Base-by-base conservation (phyloP, 2,329 filamentous ascomycete genomes). In the Blastomyces emzantsi region DNA sequence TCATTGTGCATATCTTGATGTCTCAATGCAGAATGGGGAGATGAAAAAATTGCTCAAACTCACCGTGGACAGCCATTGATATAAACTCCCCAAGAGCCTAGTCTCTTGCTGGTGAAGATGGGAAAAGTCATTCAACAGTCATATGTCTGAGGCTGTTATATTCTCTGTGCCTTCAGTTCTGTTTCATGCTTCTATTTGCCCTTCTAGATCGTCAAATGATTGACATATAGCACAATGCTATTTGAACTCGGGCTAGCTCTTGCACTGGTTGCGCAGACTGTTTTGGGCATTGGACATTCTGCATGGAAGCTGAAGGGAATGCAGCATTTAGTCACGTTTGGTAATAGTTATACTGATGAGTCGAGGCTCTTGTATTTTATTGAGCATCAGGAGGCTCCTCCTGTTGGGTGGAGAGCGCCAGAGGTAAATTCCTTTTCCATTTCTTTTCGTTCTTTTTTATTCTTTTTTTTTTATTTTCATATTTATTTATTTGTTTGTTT, bases 321-420 rank as follows among this genome's bases (percentile, higher is more conserved):
- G 71, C 80, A 84, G 36, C 87, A 84, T 60, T 73, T 90, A 47
- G 82, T 90, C 49, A 81, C 85, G 0, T 91, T 92, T 71, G 88
- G 89, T 15, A 87, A 91, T 73, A 90, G 87, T 74, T 92, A 88
- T 70, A 90, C 88, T 0, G 90, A 92, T 70, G 87, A 91, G 69
- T 84, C 82, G 15, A 83, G 89, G 11, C 72, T 90, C 11, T 70
- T 71, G 11, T 91, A 90, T 71, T 88, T 92, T 70, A 75, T 78
- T 64, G 74, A 70, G 43, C 78, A 88, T 67, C 79, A 85, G 68
- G 75, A 78, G 6, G 79, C 84, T 0, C 89, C 89, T 1, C 87
- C 89, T 0, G 75, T 85, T 0, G 89, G 88, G 54, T 83, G 78
- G 74, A 73, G 78, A 15, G 74, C 80, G 43, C 79, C 80, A 11